These are phyloP conservation scores for Lactuca sativa DNA, from an alignment of 129 eudicot genomes.

Conservation along the genomic window DNA sequence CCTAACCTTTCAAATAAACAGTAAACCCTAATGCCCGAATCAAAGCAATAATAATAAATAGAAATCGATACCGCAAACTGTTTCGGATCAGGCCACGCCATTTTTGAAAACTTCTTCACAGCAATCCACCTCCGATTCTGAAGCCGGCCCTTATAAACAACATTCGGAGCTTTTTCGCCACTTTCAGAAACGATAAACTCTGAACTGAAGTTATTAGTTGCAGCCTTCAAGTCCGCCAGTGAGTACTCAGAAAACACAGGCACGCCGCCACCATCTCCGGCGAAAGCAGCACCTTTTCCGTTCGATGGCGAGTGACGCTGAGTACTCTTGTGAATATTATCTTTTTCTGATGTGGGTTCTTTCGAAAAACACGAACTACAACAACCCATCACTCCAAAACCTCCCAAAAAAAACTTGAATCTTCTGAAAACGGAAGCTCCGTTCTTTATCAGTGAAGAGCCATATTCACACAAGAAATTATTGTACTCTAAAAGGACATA, in stretches of 20 bases:
- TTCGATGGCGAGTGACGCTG: conserved; percentile 43
- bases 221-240: conserved; percentile 65
- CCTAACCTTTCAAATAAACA: conserved; percentile 25
- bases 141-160: conserved; percentile 75
- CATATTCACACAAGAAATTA: conserved; percentile 25
- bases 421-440: conserved; percentile 2
- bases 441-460: conserved; percentile 20
- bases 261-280: conserved; percentile 49
- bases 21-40: conserved; percentile 28
- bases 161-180: conserved; percentile 94
- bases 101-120: conserved; percentile 80
- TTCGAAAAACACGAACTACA: conserved; percentile 39
- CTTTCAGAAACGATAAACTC: conserved; percentile 84
- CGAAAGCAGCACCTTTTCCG: conserved; percentile 46
- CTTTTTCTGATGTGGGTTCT: conserved; percentile 35
- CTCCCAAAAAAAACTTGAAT: conserved; percentile 21
- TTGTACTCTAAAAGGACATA: background rate
- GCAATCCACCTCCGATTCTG: conserved; percentile 91
- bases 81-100: conserved; percentile 99
- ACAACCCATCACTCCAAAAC: conserved; percentile 52
- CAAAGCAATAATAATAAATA: background rate
- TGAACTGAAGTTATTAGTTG: conserved; percentile 75
- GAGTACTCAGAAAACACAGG: conserved; percentile 70
- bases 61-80: conserved; percentile 69
- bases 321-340: conserved; percentile 9